Evolutionary conservation across 1,284 basidiomycete species (phyloP).

Genomic region (Agaricales sp.): DNA sequence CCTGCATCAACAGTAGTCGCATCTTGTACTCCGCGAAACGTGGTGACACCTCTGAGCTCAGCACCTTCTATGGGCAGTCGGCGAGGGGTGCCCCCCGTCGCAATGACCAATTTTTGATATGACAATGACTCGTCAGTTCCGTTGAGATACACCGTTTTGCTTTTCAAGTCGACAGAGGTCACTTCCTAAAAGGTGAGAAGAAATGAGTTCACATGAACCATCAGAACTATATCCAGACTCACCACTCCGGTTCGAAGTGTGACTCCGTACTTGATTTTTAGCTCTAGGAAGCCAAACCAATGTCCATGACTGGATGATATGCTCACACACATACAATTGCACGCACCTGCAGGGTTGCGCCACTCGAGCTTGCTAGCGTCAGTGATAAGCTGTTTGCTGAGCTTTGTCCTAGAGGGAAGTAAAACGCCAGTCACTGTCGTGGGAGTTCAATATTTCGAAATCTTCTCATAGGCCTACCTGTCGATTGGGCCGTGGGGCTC

Average conservation of each 20-base stretch:
- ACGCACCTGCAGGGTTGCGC: slow-evolving; percentile 36
- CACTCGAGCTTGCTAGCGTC: slow-evolving; percentile 72
- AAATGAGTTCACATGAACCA: slow-evolving; percentile 2
- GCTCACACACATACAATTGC: background rate
- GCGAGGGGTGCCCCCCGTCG: slow-evolving; percentile 59
- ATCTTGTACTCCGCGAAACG: slow-evolving; percentile 66
- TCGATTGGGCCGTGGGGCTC: slow-evolving; percentile 84
- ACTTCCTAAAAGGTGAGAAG: slow-evolving; percentile 35
- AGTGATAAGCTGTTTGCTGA: slow-evolving; percentile 81
- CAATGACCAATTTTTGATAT: slow-evolving; percentile 70
- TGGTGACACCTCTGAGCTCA: slow-evolving; percentile 72
- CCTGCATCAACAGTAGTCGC: slow-evolving; percentile 70
- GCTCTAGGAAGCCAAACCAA: too few relatives aligned
- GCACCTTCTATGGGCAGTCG: slow-evolving; percentile 73
- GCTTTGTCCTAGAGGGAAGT: slow-evolving; percentile 56
- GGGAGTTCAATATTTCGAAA: background rate
- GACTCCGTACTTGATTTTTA: slow-evolving; percentile 76
- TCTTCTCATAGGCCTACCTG: slow-evolving; percentile 33
- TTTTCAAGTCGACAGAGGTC: slow-evolving; percentile 51
- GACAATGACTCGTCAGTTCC: slow-evolving; percentile 44
- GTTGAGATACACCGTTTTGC: slow-evolving; percentile 53
- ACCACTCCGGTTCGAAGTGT: slow-evolving; percentile 63
- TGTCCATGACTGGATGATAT: too few relatives aligned
- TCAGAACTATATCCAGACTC: slow-evolving; percentile 16
- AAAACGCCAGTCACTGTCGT: slow-evolving; percentile 6